Evolutionary conservation across 805 yeast genomes (phyloP), one percentile per base, ranked within the genome.

Genomic region (Wickerhamia fluorescens): DNA sequence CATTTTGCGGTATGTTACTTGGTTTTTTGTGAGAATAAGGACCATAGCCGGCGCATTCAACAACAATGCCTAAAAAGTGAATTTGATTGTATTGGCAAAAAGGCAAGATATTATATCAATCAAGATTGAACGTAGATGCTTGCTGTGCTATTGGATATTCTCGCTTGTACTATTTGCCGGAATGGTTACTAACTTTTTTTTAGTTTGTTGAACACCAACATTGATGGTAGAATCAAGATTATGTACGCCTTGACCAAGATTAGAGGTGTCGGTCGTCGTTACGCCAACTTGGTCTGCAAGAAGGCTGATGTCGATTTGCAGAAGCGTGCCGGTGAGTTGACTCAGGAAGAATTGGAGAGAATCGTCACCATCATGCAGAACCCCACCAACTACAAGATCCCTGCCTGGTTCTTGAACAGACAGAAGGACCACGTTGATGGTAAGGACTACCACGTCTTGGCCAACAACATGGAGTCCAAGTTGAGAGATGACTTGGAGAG

Each of bases 261-360:
- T 69, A 85, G 96, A 78, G 99, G 99, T 88, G 97, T 92, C 61
- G 98, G 98, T 78, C 94, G 97, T 75, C 92, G 99, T 78, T 94
- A 89, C 84, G 78, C 98, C 72, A 92, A 94, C 88, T 78, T 92
- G 75, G 96, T 92, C 66, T 92, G 97, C 80, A 94, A 94, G 85
- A 94, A 89, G 82, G 99, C 99, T 61, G 99, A 92, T 78, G 94
- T 92, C 66, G 94, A 85, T 69, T 80, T 94, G 72, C 61, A 71
- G 72, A 92, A 92, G 83, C 85, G 99, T 73, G 99, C 99, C 61
- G 99, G 99, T 84, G 98, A 92, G 76, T 86, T 92, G 69, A 88
- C 98, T 69, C 98, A 92, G 72, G 99, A 92, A 82, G 99, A 92
- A 78, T 86, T 92, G 70, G 99, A 92, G 81, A 88, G 98, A 78